These are phyloP conservation scores for Dryas alaskensis DNA, from an alignment of 306 rosid species.

Conservation along the genomic window DNA sequence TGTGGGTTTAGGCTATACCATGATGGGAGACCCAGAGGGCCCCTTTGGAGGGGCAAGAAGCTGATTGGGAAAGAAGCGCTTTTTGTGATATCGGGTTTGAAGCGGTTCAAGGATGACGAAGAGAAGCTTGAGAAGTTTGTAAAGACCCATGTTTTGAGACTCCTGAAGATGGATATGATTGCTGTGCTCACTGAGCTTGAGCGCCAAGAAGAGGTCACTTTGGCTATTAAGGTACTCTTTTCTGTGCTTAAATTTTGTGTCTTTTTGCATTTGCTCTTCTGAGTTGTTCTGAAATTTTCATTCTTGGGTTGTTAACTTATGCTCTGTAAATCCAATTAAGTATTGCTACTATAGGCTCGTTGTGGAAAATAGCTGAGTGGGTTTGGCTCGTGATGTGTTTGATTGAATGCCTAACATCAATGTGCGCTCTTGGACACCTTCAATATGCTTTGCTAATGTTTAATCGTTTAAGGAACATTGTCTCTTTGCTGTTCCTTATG, in stretches of 20 bases:
- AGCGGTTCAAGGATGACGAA: constrained; percentile 71
- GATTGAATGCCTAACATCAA: constrained; percentile 34
- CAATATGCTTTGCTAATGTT: not conserved
- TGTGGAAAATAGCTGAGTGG: not conserved
- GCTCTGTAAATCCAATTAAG: not conserved
- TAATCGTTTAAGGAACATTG: not conserved
- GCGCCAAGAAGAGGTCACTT: constrained; percentile 84
- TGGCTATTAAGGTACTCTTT: constrained; percentile 64
- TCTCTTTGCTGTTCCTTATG: not conserved
- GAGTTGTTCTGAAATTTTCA: not conserved
- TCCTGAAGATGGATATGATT: constrained; percentile 76
- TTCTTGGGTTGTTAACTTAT: not conserved
- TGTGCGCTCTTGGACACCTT: constrained; percentile 4
- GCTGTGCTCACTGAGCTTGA: constrained; percentile 88
- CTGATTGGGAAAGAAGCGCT: constrained; percentile 86
- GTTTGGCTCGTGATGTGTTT: constrained; percentile 42
- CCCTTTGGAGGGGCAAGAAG: constrained; percentile 95
- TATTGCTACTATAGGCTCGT: not conserved
- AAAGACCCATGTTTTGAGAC: constrained; percentile 61
- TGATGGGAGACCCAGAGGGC: constrained; percentile 95
- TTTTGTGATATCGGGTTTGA: constrained; percentile 65
- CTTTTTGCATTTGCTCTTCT: constrained; percentile 6
- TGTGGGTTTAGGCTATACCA: constrained; percentile 56
- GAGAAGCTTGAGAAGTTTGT: constrained; percentile 71
- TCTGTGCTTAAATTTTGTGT: constrained; percentile 1